Percentiles rank a stretch among this genome's conserved stretches.
phyloP scores from a whole-genome alignment of 345 rosid species.

The Nephelium lappaceum region DNA sequence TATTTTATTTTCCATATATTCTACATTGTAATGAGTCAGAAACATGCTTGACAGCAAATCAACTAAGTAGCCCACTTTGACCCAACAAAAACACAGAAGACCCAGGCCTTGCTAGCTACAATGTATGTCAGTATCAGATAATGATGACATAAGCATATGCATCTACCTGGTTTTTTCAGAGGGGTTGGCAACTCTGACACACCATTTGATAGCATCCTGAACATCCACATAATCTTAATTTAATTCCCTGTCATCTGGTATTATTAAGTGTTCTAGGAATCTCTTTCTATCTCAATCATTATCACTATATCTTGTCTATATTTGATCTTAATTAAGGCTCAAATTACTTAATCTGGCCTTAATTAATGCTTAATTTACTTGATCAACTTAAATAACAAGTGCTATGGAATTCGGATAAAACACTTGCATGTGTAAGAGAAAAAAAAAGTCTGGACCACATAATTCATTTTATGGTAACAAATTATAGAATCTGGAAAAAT shows the following conservation, averaged over 20 bases:
- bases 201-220: neutral
- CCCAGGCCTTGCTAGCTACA: neutral
- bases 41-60: constrained; percentile 14
- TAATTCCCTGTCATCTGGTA: neutral
- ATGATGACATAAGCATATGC: neutral
- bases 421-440: no score
- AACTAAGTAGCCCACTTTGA: neutral
- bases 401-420: no score
- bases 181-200: neutral
- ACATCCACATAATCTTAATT: constrained; percentile 3
- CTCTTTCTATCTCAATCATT: neutral
- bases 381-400: no score
- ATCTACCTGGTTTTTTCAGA: neutral
- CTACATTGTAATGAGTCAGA: neutral
- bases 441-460: no score
- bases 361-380: no score
- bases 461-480: no score
- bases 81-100: neutral
- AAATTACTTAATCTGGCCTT: no score
- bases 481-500: no score
- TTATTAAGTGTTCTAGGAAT: neutral
- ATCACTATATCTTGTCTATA: no score
- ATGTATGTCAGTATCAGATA: neutral
- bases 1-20: neutral
- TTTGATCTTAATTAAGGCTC: no score